Conservation (phyloP, 1,284 basidiomycete genomes). For the Leccinum pachyderme region DNA sequence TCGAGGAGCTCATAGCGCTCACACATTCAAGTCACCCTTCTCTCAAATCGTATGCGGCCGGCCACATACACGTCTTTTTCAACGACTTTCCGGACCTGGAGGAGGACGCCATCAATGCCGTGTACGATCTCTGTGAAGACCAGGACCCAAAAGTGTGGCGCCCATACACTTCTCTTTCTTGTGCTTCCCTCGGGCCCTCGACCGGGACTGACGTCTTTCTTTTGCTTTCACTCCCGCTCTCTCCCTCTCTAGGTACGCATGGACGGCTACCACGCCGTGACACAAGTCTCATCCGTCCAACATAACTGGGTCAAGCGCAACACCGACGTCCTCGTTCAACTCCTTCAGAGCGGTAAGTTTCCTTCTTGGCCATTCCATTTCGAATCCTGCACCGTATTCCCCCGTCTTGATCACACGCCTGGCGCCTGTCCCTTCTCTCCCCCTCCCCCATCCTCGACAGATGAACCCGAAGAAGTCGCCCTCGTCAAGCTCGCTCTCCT, state of each 20-base stretch:
- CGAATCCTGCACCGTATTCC: constrained; percentile 8
- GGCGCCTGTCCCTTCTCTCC: neutral
- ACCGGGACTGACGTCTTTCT: constrained; percentile 10
- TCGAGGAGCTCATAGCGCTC: constrained; percentile 29
- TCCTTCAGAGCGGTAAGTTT: constrained; percentile 69
- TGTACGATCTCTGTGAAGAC: constrained; percentile 76
- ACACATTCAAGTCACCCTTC: constrained; percentile 24
- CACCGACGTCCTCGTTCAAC: constrained; percentile 67
- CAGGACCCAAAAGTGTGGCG: constrained; percentile 48
- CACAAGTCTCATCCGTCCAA: constrained; percentile 57
- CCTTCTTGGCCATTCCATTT: neutral
- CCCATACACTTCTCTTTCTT: neutral
- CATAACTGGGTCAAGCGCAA: constrained; percentile 65
- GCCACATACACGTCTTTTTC: constrained; percentile 57
- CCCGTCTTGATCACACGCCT: constrained; percentile 24
- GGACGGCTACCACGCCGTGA: constrained; percentile 63
- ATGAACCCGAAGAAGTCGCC: constrained; percentile 61
- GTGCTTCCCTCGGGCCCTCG: neutral
- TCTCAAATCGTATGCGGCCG: constrained; percentile 56
- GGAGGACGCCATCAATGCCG: constrained; percentile 68
- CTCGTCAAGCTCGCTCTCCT: constrained; percentile 60
- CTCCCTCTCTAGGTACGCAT: constrained; percentile 55
- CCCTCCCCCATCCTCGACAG: constrained; percentile 34
- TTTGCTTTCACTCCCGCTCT: neutral
- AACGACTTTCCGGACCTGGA: constrained; percentile 65